Base-by-base conservation (phyloP, 352 stramenopile species). In the Elongisporangium prolatum region DNA sequence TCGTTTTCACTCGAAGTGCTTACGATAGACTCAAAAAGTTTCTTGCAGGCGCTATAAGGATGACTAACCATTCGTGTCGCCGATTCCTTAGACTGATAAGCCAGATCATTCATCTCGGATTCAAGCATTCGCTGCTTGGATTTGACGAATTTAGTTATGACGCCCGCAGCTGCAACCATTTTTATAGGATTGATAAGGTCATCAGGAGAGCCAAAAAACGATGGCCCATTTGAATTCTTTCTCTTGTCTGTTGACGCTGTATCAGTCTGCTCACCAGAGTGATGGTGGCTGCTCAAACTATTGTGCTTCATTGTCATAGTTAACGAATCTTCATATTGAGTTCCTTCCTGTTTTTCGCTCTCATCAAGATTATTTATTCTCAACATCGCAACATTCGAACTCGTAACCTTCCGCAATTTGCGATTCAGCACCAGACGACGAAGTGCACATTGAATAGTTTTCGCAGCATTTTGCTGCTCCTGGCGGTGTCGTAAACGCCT, bases 101-200 rank as follows among this genome's bases (percentile, higher is more conserved):
- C 68, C 7, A 80, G 34, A 3, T 62, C 69, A 2, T 54, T 66
- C 44, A 81, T 67, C 18, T 81, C 72, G 4, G 69, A 72, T 48
- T 74, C 72, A 54, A 81, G 50, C 38, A 56, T 53, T 22, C 75
- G 72, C 9, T 73, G 63, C 54, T 71, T 80, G 20, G 53, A 64
- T 52, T 75, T 77, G 24, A 80, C 72, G 28, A 72, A 77, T 18
- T 70, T 69, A 4, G 69, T 48, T n/a, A 80, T 44, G 28, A 74
- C 61, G 7, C 53, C 65, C 22, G 72, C 72, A 3, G 69, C 72
- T 7, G 67, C 64, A 13, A 68, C 72, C 53, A 69, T 65, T 21
- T 61, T 67, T 51, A 50, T 72, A 9, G 61, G 56, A 47, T 66
- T 72, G 40, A 54, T 38, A 18, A 72, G 48, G 7, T 72, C 61